These are phyloP conservation scores for Medicago truncatula DNA, from an alignment of 306 rosid species.

Conservation along the genomic window MtrunA17r5.0-ANR NC_053043.1:40756001-40756500, in stretches of 20 bases:
- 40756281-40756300: background rate
- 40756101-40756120: conserved; percentile 76
- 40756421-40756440: conserved; percentile 51
- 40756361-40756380: background rate
- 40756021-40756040: conserved; percentile 23
- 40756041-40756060: conserved; percentile 7
- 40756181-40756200: conserved; percentile 49
- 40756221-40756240: background rate
- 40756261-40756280: background rate
- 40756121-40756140: conserved; percentile 67
- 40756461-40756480: conserved; percentile 74
- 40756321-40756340: background rate
- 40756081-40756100: conserved; percentile 70
- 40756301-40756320: background rate
- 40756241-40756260: background rate
- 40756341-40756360: background rate
- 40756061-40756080: conserved; percentile 49
- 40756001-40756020: background rate
- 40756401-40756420: background rate
- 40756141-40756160: conserved; percentile 45
- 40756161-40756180: conserved; percentile 78
- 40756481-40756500: conserved; percentile 66
- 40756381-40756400: background rate
- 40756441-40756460: conserved; percentile 82
- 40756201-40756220: conserved; percentile 9